Evolutionary conservation across 2,329 filamentous ascomycete genomes (phyloP).

Genomic region (Boeremia exigua): DNA sequence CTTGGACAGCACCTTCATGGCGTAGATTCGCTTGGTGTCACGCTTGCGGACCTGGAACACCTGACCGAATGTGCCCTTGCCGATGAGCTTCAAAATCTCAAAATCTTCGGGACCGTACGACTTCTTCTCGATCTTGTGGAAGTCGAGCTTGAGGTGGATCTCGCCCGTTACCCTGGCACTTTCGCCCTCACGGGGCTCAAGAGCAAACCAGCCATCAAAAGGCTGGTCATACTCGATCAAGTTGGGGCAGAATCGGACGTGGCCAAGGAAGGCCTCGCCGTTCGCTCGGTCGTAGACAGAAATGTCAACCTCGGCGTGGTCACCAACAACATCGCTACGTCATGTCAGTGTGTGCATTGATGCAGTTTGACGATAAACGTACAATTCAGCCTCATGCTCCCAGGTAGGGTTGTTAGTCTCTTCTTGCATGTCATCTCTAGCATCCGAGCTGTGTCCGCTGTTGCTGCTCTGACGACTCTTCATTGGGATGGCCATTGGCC

Average conservation of each 20-base stretch:
- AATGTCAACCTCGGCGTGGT: constrained; percentile 87
- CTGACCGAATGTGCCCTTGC: constrained; percentile 97
- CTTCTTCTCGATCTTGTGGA: constrained; percentile 82
- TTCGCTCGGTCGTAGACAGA: constrained; percentile 89
- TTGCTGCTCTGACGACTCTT: constrained; percentile 95
- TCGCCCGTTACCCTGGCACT: constrained; percentile 81
- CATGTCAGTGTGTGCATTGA: constrained; percentile 26
- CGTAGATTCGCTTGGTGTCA: constrained; percentile 94
- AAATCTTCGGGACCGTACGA: constrained; percentile 96
- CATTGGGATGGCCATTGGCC: constrained; percentile 95
- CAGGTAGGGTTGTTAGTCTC: constrained; percentile 85
- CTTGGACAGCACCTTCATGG: constrained; percentile 99
- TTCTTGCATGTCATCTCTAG: constrained; percentile 61
- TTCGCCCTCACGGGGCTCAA: constrained; percentile 81
- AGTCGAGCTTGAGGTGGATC: constrained; percentile 84
- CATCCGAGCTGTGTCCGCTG: constrained; percentile 74
- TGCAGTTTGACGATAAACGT: constrained; percentile 53
- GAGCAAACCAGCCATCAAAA: constrained; percentile 82
- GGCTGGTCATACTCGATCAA: constrained; percentile 71
- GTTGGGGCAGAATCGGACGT: constrained; percentile 80
- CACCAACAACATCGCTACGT: constrained; percentile 85
- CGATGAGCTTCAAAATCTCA: constrained; percentile 92
- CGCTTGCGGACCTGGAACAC: constrained; percentile 98
- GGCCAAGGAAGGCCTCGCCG: constrained; percentile 89
- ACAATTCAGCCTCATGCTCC: constrained; percentile 97